Base-by-base conservation (phyloP, 2,329 filamentous ascomycete genomes). In the Apiospora arundinis region DNA sequence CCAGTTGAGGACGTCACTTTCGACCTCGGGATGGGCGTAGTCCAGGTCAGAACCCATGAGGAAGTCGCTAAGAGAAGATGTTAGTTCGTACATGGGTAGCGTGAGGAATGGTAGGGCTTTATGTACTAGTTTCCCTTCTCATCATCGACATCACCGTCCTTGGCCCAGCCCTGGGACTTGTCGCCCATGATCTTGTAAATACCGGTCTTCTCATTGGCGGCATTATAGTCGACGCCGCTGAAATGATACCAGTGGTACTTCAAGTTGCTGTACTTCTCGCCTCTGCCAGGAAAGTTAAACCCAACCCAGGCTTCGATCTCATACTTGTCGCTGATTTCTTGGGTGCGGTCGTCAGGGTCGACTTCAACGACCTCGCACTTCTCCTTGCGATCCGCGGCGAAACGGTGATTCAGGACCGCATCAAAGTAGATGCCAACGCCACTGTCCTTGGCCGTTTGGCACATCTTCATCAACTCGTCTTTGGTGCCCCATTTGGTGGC, bases 321-420 rank as follows among this genome's bases (percentile, higher is more conserved):
- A 72, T 88, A 87, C 0, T 88, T 85, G 6, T 87, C 83, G 2
- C 84, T 86, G 5, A 88, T 82, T 49, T 86, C 86, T 70, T 87
- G 83, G 40, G 83, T 88, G 23, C 75, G 74, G 70, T 76, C 72
- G 7, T 73, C 72, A 85, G 85, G 78, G 75, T 92, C 87, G 14
- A 92, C 90, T 78, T 89, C 88, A 72, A 88, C 85, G 2, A 88
- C 90, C 72, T 81, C 79, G 70, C 87, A 90, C 67, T 85, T 84
- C 78, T 92, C 90, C 16, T 85, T 88, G 28, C 82, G 84, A 77
- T 93, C 92, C 8, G 90, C 92, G 6, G 87, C 91, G 2, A 91
- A 90, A 78, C 92, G 93, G 78, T 93, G 92, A 76, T 93, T 93
- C 52, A 93, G 82, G 4, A 94, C 91, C 1, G 91, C 89, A 79